These are phyloP conservation scores for Rosellinia necatrix DNA, from an alignment of 2,329 filamentous ascomycete genomes.

Conservation along the genomic window DNA sequence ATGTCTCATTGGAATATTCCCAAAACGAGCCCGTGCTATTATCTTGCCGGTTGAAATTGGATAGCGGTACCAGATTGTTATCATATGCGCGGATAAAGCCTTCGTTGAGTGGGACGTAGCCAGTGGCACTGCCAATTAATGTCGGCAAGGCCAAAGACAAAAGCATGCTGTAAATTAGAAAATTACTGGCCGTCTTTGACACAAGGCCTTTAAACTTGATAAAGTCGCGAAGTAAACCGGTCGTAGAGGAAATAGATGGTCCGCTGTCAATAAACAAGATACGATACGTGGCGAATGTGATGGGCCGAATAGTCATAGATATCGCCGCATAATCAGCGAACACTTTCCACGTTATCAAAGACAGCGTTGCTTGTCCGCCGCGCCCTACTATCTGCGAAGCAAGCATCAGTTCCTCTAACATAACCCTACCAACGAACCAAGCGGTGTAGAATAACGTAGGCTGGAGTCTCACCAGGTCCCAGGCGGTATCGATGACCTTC, in stretches of 20 bases:
- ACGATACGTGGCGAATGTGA: slow-evolving; percentile 38
- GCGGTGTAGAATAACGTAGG: not conserved
- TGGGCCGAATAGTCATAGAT: slow-evolving; percentile 32
- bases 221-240: slow-evolving; percentile 28
- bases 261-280: slow-evolving; percentile 31
- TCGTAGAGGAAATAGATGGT: slow-evolving; percentile 30
- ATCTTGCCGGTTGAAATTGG: slow-evolving; percentile 23
- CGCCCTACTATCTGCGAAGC: slow-evolving; percentile 36
- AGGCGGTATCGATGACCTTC: slow-evolving; percentile 1
- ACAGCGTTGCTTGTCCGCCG: slow-evolving; percentile 35
- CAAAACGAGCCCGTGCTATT: not conserved
- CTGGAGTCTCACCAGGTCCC: slow-evolving; percentile 5
- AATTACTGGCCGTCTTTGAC: slow-evolving; percentile 32
- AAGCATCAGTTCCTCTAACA: not conserved
- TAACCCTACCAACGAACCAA: not conserved
- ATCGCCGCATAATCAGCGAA: slow-evolving; percentile 35
- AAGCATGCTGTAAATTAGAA: slow-evolving; percentile 33
- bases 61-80: slow-evolving; percentile 25
- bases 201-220: slow-evolving; percentile 21
- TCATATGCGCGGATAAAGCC: slow-evolving; percentile 30
- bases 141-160: slow-evolving; percentile 37
- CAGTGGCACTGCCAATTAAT: slow-evolving; percentile 36
- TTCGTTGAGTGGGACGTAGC: slow-evolving; percentile 33
- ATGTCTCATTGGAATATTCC: slow-evolving; percentile 3
- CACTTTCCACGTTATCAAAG: slow-evolving; percentile 36